Evolutionary conservation across 306 rosid genomes (phyloP), one percentile per base, ranked within the genome.

Genomic region (Casuarina cunninghamiana): DNA sequence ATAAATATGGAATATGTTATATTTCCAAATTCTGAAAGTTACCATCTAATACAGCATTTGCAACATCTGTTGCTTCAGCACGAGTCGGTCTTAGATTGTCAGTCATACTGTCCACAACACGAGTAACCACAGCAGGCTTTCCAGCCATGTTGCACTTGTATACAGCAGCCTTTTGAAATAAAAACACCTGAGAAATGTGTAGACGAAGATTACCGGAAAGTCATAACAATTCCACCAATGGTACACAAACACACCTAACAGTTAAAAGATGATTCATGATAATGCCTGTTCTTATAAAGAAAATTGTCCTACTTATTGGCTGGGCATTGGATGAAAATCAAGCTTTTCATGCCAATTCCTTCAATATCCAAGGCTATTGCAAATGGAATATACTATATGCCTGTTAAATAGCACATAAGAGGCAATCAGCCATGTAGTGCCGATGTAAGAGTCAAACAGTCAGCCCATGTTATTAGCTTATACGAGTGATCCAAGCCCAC

Each of bases 1-100:
- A 67, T 17, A 61, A 82, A 67, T 71, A 77, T 46, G 75, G 77
- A 19, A 67, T 77, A 55, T 26, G 32, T 26, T 26, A 26, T 26
- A 53, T 66, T 62, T 67, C 50, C 3, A 78, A 69, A 75, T 45
- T 43, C 7, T 55, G 62, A 61, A 6, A 79, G 86, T 17, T 81
- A 95, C 99, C 99, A 82, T 96, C 99, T 75, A 96, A 88, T 74
- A 96, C 97, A 61, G 99, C 99, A 88, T 96, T 96, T 75, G 99
- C 99, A 83, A 96, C 98, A 85, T 96, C 99, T 61, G 99, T 96
- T 77, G 99, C 99, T 86, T 96, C 99, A 8, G 99, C 99, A 81
- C 99, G 99, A 81, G 99, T 96, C 75, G 99, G 99, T 65, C 99
- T 86, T 83, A 96, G 83, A 88, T 96, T 96, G 93, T 88, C 89